Conservation (phyloP, 805 yeast genomes). For the Sugiyamaella qingdaonensis region DNA sequence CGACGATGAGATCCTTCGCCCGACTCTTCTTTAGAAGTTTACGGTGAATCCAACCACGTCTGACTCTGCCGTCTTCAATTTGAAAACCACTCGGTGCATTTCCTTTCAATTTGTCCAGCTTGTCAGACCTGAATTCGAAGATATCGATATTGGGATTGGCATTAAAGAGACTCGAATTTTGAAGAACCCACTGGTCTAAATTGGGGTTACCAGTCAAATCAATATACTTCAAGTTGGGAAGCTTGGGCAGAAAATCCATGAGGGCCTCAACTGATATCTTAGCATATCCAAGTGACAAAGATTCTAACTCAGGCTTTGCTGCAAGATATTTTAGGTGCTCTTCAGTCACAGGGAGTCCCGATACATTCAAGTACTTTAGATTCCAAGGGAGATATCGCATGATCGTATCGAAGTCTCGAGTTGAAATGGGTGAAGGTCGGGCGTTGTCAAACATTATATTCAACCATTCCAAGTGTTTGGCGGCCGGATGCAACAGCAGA, state of each 20-base stretch:
- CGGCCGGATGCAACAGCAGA: conserved; percentile 66
- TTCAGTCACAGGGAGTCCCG: conserved; percentile 57
- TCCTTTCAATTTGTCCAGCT: conserved; percentile 25
- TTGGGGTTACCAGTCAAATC: conserved; percentile 63
- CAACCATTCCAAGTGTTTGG: conserved; percentile 57
- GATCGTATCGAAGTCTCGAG: conserved; percentile 49
- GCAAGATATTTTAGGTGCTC: conserved; percentile 29
- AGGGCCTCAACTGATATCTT: conserved; percentile 27
- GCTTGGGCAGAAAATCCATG: conserved; percentile 22
- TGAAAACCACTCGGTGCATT: conserved; percentile 36
- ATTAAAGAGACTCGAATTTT: conserved; percentile 44
- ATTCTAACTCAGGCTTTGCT: conserved; percentile 23
- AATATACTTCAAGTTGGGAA: conserved; percentile 45
- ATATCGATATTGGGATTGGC: conserved; percentile 51
- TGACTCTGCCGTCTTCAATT: conserved; percentile 48
- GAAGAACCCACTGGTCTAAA: conserved; percentile 52
- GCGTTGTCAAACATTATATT: conserved; percentile 61
- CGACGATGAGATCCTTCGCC: background rate
- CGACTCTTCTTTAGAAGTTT: conserved; percentile 6
- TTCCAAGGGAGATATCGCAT: conserved; percentile 39
- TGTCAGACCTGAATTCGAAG: conserved; percentile 49
- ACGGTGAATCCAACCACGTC: conserved; percentile 74
- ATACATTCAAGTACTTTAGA: conserved; percentile 51
- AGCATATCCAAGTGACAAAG: conserved; percentile 33
- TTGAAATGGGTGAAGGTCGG: conserved; percentile 51